phyloP scores from a whole-genome alignment of 257 asterid genomes.

The Jacaranda mimosifolia region DNA sequence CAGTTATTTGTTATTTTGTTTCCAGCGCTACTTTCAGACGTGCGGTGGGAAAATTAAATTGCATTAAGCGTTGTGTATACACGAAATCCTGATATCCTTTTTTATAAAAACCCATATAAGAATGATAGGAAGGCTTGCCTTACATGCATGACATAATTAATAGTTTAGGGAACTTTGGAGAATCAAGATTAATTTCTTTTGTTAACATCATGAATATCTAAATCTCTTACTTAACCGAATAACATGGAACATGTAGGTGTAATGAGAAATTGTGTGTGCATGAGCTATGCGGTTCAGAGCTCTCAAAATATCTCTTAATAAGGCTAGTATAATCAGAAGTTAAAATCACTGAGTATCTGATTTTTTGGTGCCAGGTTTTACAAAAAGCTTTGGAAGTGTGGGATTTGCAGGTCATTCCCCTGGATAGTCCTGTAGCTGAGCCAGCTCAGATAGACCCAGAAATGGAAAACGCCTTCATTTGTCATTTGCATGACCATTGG shows the following conservation, averaged over 20 bases:
- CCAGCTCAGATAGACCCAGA: constrained; percentile 93
- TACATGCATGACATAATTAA: not conserved
- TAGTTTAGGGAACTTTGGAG: not conserved
- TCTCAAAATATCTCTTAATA: too few relatives aligned
- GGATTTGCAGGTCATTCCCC: constrained; percentile 93
- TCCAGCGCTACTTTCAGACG: too few relatives aligned
- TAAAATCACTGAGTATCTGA: not conserved
- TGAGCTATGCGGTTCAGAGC: not conserved
- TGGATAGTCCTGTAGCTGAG: constrained; percentile 93
- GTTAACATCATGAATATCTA: not conserved
- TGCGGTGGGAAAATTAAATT: too few relatives aligned
- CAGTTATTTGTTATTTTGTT: not conserved
- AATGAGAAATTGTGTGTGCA: not conserved
- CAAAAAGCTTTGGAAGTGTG: constrained; percentile 94
- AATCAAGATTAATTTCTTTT: not conserved
- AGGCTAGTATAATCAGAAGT: too few relatives aligned
- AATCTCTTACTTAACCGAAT: not conserved
- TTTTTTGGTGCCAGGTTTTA: constrained; percentile 64
- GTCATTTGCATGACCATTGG: constrained; percentile 96
- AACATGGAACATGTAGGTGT: not conserved
- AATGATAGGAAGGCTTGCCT: not conserved
- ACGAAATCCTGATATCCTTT: not conserved
- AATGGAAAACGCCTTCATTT: constrained; percentile 85
- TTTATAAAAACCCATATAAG: not conserved
- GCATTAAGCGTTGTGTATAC: too few relatives aligned